Evolutionary conservation across 257 asterid species (phyloP), one percentile per base, ranked within the genome.

Genomic region (Jasminum sambac): DNA sequence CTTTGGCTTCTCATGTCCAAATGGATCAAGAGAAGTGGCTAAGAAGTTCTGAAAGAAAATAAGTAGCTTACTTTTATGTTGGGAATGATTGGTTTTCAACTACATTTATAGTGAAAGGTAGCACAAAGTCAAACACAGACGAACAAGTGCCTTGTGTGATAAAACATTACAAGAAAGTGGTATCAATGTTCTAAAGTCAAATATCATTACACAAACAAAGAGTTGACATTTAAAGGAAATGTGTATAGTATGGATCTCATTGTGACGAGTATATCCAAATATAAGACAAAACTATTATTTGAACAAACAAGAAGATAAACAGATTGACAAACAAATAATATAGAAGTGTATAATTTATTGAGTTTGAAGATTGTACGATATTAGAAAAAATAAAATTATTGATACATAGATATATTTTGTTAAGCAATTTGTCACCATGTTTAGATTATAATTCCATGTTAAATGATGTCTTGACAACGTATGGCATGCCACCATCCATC

Each of bases 1-100:
- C 63, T 60, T 8, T 6, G 38, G 19, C 23, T 66, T 19, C 67
- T 76, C 76, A 71, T 76, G 0, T n/a, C 50, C 5, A 58, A 68
- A 26, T 57, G n/a, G 64, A 41, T 66, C 34, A 36, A 5, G 34
- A 65, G 19, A 62, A n/a, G 40, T 40, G 73, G 39, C 48, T 36
- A 30, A 57, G 13, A 41, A 30, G 23, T 30, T 39, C 2, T 55
- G 34, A 48, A 63, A 63, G 66, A 13, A 23, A 64, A 61, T 48
- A 10, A 42, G 14, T 44, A 42, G 9, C 44, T 40, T 30, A 48
- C 17, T 14, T 36, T 42, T 40, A 40, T 59, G 59, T 40, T 25
- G n/a, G 67, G 61, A 24, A 42, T 9, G 37, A 30, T 40, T 19
- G 61, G 62, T 6, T 55, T 16, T 52, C 11, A 40, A 41, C 6